These are phyloP conservation scores for Daldinia sp. DNA, from an alignment of 2,329 filamentous ascomycete genomes.

Conservation along the genomic window DNA sequence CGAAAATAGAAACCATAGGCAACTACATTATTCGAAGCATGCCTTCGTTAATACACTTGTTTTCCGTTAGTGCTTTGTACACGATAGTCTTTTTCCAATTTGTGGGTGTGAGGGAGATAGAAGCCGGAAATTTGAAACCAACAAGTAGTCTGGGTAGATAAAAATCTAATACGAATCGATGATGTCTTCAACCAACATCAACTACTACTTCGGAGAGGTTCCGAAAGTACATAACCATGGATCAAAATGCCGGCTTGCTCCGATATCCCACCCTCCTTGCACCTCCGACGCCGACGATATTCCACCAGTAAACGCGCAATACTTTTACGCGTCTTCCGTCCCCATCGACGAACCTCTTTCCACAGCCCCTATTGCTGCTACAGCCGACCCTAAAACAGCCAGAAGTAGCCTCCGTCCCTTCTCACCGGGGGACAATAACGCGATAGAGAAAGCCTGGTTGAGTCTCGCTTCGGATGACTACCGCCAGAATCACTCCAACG, in stretches of 20 bases:
- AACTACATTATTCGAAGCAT: conserved; percentile 27
- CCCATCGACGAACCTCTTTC: conserved; percentile 91
- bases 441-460: conserved; percentile 81
- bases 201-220: conserved; percentile 35
- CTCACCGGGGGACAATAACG: conserved; percentile 78
- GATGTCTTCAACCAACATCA: conserved; percentile 39
- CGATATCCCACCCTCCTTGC: conserved; percentile 52
- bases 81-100: conserved; percentile 21
- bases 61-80: conserved; percentile 19
- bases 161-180: conserved; percentile 28
- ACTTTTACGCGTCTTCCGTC: conserved; percentile 84
- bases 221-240: conserved; percentile 64
- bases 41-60: conserved; percentile 26
- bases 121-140: conserved; percentile 1
- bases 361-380: conserved; percentile 60
- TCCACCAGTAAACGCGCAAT: conserved; percentile 73
- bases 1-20: conserved; percentile 22
- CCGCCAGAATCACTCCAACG: conserved; percentile 56
- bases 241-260: conserved; percentile 64
- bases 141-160: conserved; percentile 20
- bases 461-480: conserved; percentile 61
- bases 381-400: conserved; percentile 59
- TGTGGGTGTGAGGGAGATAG: conserved; percentile 1
- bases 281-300: conserved; percentile 54
- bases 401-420: conserved; percentile 78